Percentiles rank a stretch among this genome's conserved stretches.
Conservation (phyloP, 768 basidiomycete genomes). For the Termitomyces sp. region DNA sequence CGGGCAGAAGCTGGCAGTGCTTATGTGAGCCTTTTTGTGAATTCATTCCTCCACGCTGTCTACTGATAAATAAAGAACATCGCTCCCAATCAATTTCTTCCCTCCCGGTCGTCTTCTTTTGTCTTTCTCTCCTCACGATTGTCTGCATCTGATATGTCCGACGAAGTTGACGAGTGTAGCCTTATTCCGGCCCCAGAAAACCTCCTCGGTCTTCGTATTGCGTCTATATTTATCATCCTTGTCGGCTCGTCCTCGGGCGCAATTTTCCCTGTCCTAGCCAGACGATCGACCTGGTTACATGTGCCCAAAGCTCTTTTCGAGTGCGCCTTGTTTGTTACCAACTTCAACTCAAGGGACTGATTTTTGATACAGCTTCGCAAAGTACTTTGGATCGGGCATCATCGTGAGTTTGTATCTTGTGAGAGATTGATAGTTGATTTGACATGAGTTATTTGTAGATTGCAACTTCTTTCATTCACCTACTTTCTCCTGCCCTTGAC, state of each 20-base stretch:
- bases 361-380: slow-evolving; percentile 54
- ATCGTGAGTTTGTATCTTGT: slow-evolving; percentile 45
- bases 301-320: slow-evolving; percentile 64
- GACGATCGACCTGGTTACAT: slow-evolving; percentile 40
- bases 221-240: slow-evolving; percentile 71
- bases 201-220: slow-evolving; percentile 53
- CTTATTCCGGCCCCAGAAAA: slow-evolving; percentile 45
- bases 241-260: slow-evolving; percentile 53
- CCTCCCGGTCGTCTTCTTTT: not conserved
- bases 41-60: not conserved
- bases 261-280: slow-evolving; percentile 66
- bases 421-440: slow-evolving; percentile 1
- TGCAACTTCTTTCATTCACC: slow-evolving; percentile 85
- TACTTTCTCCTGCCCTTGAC: slow-evolving; percentile 69
- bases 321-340: slow-evolving; percentile 32
- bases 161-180: slow-evolving; percentile 35
- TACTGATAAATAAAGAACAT: not conserved
- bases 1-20: too few species aligned
- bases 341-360: not conserved
- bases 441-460: slow-evolving; percentile 39
- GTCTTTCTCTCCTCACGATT: not conserved
- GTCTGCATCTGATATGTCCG: slow-evolving; percentile 2
- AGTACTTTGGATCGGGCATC: slow-evolving; percentile 88
- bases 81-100: not conserved
- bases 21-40: too few species aligned